Base-by-base conservation (phyloP, 2,329 filamentous ascomycete species). In the Stagonosporopsis chrysanthemi region DNA sequence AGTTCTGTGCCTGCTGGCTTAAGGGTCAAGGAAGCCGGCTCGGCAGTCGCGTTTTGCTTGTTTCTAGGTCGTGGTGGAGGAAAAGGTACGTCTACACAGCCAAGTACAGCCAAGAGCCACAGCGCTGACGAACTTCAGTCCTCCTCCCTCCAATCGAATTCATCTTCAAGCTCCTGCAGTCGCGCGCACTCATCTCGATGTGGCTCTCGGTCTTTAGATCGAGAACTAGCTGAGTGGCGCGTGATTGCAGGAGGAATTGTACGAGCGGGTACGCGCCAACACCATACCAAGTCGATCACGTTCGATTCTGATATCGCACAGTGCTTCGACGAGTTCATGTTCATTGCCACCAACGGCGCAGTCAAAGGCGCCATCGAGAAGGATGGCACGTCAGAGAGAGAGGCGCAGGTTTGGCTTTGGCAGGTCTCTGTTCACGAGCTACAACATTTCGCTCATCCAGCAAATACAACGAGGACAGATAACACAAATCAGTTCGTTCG, bases 281-380 rank as follows among this genome's bases (percentile, higher is more conserved):
- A 2, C 7, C n/a, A 24, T 31, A 28, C 40, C 43, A 24, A 24
- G 38, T 29, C 53, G 31, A 8, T 47, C 51, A 24, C 35, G 14
- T 28, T 44, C 29, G 5, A 38, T 55, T 49, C 62, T 75, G 46
- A 74, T 49, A 40, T 5, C 24, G 62, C 38, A 35, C 61, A 97
- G 92, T 93, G 95, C 12, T 99, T 99, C 67, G 95, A 99, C 76
- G 95, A 99, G 79, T 99, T 98, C 81, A 97, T 99, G 92, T 99
- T 99, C 81, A 83, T 99, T 46, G 95, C 98, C 35, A 86, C 97
- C 65, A 95, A 99, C 73, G 92, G 98, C 69, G 95, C 95, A 26
- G 87, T 97, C 55, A 94, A 98, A 79, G 92, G 99, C 41, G 90
- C 89, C 77, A 86, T 92, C 73, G 83, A 91, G 52, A 92, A 90